These are phyloP conservation scores for Aaosphaeria pasadenensis DNA, from an alignment of 2,329 filamentous ascomycete species.

Conservation along the genomic window DNA sequence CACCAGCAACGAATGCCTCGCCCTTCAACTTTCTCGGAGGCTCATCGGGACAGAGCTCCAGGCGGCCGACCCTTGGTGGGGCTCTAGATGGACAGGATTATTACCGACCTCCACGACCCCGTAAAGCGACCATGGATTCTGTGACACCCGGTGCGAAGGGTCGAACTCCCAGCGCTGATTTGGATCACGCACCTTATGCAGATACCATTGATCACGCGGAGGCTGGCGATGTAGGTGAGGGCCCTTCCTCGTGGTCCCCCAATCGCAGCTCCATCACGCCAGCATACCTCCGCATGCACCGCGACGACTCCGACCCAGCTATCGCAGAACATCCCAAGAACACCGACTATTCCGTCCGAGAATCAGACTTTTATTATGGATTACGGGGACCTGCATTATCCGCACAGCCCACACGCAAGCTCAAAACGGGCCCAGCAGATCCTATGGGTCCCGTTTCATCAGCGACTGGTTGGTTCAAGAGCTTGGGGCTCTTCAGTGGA, in stretches of 20 bases:
- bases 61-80: constrained; percentile 34
- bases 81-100: constrained; percentile 60
- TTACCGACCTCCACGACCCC: constrained; percentile 77
- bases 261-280: constrained; percentile 34
- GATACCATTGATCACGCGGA: constrained; percentile 40
- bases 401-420: constrained; percentile 73
- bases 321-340: constrained; percentile 54
- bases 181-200: constrained; percentile 44
- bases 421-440: constrained; percentile 92
- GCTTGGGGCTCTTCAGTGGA: constrained; percentile 62
- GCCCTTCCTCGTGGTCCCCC: constrained; percentile 25
- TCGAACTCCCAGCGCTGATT: constrained; percentile 47
- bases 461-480: constrained; percentile 84
- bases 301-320: constrained; percentile 53
- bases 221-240: constrained; percentile 30
- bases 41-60: constrained; percentile 42
- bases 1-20: constrained; percentile 69
- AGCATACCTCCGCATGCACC: constrained; percentile 51
- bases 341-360: constrained; percentile 87
- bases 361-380: constrained; percentile 96
- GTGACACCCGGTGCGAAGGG: constrained; percentile 45
- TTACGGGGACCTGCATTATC: constrained; percentile 84
- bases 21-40: constrained; percentile 67
- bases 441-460: constrained; percentile 88
- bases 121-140: constrained; percentile 55